Percentiles rank a stretch among this genome's conserved stretches.
phyloP scores from a whole-genome alignment of 2,329 filamentous ascomycete genomes.

The Apiospora pterosperma region DNA sequence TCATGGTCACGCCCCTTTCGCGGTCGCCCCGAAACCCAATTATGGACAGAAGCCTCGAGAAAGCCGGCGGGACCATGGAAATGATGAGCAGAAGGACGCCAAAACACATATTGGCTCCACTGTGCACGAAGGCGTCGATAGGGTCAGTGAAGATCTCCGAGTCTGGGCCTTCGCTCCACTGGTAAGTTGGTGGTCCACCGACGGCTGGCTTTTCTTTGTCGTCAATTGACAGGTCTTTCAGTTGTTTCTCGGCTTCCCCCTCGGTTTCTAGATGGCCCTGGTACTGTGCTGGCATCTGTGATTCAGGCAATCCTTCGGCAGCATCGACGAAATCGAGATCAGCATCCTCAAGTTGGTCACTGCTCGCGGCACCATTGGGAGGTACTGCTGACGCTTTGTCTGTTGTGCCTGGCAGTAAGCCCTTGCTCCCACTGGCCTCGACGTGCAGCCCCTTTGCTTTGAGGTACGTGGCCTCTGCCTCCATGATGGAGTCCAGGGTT shows the following conservation, averaged over 20 bases:
- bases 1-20: slow-evolving; percentile 74
- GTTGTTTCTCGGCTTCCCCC: slow-evolving; percentile 22
- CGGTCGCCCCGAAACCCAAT: slow-evolving; percentile 91
- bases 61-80: slow-evolving; percentile 89
- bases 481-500: slow-evolving; percentile 74
- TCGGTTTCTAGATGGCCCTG: slow-evolving; percentile 39
- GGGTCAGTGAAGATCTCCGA: slow-evolving; percentile 67
- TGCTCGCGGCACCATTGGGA: slow-evolving; percentile 31
- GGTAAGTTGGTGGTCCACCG: slow-evolving; percentile 6
- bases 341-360: slow-evolving; percentile 33
- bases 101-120: slow-evolving; percentile 84
- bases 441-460: slow-evolving; percentile 28
- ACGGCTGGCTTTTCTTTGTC: slow-evolving; percentile 1
- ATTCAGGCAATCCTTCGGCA: slow-evolving; percentile 42
- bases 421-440: slow-evolving; percentile 15
- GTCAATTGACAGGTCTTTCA: slow-evolving; percentile 20
- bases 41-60: slow-evolving; percentile 80
- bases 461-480: slow-evolving; percentile 63
- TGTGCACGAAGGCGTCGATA: slow-evolving; percentile 85
- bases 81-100: slow-evolving; percentile 82
- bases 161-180: slow-evolving; percentile 44
- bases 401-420: slow-evolving; percentile 13
- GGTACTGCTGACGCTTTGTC: slow-evolving; percentile 20
- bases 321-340: slow-evolving; percentile 56
- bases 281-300: slow-evolving; percentile 43